phyloP scores from a whole-genome alignment of 2,329 filamentous ascomycete species.

The Dothistroma pini region DNA sequence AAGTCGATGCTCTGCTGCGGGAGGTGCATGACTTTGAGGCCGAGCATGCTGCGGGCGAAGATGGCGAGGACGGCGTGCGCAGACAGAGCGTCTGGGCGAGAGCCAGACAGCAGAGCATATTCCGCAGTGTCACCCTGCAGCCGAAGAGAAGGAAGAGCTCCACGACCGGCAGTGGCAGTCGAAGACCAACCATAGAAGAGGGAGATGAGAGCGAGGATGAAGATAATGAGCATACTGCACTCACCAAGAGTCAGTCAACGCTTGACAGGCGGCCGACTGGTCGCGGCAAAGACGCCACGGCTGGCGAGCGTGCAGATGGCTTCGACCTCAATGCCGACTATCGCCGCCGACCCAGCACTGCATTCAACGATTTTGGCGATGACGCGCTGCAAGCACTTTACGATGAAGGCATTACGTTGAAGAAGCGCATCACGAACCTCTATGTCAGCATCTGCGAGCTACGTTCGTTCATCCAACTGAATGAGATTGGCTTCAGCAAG shows the following conservation, averaged over 20 bases:
- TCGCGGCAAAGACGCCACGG: conserved; percentile 20
- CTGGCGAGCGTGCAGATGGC: conserved; percentile 18
- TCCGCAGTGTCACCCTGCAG: conserved; percentile 45
- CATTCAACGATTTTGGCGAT: conserved; percentile 75
- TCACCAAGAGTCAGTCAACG: conserved; percentile 37
- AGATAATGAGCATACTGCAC: conserved; percentile 47
- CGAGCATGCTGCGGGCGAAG: conserved; percentile 41
- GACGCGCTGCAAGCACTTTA: conserved; percentile 67
- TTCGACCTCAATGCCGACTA: conserved; percentile 35
- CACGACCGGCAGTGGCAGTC: conserved; percentile 36
- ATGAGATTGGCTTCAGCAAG: conserved; percentile 94
- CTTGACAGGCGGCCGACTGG: conserved; percentile 23
- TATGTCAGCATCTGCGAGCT: conserved; percentile 94
- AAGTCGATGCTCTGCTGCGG: conserved; percentile 70
- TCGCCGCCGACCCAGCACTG: conserved; percentile 60
- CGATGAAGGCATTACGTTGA: conserved; percentile 75
- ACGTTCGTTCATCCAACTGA: conserved; percentile 92
- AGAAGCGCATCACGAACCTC: conserved; percentile 81
- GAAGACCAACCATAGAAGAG: conserved; percentile 53
- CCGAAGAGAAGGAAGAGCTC: conserved; percentile 44
- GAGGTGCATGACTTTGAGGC: conserved; percentile 69
- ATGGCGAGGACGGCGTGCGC: conserved; percentile 29
- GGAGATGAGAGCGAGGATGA: conserved; percentile 57
- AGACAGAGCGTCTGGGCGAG: conserved; percentile 33
- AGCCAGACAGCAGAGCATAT: conserved; percentile 47